Conservation (phyloP, 1,284 basidiomycete species). For the Naganishia albida region DNA sequence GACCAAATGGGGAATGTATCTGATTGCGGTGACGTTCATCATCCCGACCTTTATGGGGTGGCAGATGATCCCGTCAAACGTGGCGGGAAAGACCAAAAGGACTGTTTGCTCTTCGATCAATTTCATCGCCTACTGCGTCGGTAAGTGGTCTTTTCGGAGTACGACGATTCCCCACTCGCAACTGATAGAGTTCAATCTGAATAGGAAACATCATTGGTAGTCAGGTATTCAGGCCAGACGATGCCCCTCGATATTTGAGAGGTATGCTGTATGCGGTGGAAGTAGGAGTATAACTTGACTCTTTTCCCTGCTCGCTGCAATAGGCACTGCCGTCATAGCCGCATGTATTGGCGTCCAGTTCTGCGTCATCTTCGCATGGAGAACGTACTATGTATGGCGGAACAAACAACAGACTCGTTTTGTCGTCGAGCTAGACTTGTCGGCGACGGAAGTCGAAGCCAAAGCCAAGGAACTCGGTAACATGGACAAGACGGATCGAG, state of each 20-base stretch:
- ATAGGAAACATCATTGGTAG: constrained; percentile 36
- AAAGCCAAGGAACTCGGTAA: constrained; percentile 40
- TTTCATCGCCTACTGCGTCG: constrained; percentile 47
- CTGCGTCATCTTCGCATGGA: constrained; percentile 36
- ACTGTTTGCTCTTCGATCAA: constrained; percentile 40
- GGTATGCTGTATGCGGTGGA: not conserved
- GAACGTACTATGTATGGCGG: constrained; percentile 37
- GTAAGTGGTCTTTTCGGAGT: constrained; percentile 17
- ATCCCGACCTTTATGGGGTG: constrained; percentile 43
- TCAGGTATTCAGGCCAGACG: constrained; percentile 44
- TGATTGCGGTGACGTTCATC: constrained; percentile 43
- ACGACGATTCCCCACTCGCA: constrained; percentile 7
- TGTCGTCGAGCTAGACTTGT: constrained; percentile 33
- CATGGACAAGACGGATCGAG: constrained; percentile 38
- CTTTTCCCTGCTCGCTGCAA: not conserved
- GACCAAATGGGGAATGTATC: constrained; percentile 42
- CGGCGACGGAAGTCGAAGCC: constrained; percentile 35
- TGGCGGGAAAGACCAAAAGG: constrained; percentile 48
- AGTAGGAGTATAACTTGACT: not conserved
- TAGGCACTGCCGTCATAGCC: constrained; percentile 40
- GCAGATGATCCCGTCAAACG: constrained; percentile 44
- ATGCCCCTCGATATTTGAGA: constrained; percentile 45
- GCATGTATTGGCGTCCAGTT: constrained; percentile 38
- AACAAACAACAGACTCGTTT: constrained; percentile 33
- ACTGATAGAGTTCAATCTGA: not conserved